Evolutionary conservation across 179 eudicot species (phyloP), one percentile per base, ranked within the genome.

Genomic region (Corrigiola litoralis): DNA sequence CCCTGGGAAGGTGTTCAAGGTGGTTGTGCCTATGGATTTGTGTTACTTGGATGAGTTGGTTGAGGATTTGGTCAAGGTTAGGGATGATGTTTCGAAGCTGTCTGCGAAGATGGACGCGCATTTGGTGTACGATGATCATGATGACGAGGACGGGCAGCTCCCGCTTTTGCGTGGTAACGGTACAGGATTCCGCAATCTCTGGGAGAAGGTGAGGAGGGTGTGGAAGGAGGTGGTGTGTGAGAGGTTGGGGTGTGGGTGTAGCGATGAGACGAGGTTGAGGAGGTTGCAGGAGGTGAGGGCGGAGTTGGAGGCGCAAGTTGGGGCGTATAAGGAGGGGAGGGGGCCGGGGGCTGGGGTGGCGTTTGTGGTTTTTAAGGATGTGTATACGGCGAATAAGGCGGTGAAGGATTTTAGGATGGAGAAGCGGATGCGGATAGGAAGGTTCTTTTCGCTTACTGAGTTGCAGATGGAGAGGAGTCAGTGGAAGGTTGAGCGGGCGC

Each of bases 401-500:
- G 84, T 90, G 54, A 85, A 87, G 81, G 99, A 94, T 81, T 77
- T 94, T 11, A 71, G 81, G 63, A 68, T 75, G 61, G 99, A 94
- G 72, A 86, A 80, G 70, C 81, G 82, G 61, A 79, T 77, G 79
- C 80, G 94, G 31, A 66, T 80, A 61, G 97, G 99, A 1, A 86
- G 85, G 76, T 94, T 94, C 76, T 94, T 94, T 44, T 87, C 99
- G 0, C 58, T 94, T 33, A 77, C 75, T 54, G 99, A 94, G 82
- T 71, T 94, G 85, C 89, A 94, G 64, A 73, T 94, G 18, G 94
- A 87, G 70, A 81, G 95, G 73, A 94, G 88, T 67, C 95, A 87
- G 14, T 94, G 99, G 99, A 94, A 85, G 65, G 96, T 94, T 37
- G 97, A 94, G 75, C 82, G 88, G 66, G 99, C 99, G 2, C 99